phyloP scores from a whole-genome alignment of 805 yeast species.

The Starmerella cellae region DNA sequence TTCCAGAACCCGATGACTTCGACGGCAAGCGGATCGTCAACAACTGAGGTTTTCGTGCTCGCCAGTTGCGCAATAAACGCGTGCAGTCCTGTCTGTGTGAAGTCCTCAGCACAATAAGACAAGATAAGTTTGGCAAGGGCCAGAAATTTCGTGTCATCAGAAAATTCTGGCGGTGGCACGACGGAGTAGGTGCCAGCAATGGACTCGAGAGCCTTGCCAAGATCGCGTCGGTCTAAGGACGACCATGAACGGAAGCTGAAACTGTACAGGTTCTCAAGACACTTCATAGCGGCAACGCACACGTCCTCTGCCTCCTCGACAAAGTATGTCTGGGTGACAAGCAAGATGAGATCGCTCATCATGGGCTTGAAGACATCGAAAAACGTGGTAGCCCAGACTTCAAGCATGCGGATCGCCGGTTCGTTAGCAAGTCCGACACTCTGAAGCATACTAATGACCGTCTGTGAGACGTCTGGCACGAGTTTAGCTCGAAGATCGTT shows the following conservation, averaged over 20 bases:
- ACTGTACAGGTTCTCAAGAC: conserved; percentile 1
- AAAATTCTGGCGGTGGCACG: conserved; percentile 1
- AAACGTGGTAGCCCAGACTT: conserved; percentile 16
- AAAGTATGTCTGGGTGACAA: conserved; percentile 4
- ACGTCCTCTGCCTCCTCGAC: neutral
- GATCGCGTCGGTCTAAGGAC: neutral
- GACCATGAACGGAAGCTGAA: conserved; percentile 13
- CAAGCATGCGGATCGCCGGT: conserved; percentile 9
- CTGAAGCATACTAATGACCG: conserved; percentile 1
- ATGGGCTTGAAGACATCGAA: conserved; percentile 9
- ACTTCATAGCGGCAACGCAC: neutral
- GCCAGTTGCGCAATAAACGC: conserved; percentile 13
- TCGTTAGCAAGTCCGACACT: neutral
- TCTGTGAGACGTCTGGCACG: conserved; percentile 6
- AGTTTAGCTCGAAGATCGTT: conserved; percentile 12
- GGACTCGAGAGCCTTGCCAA: neutral
- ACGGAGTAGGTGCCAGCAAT: neutral
- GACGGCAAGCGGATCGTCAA: conserved; percentile 23
- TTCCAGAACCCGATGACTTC: conserved; percentile 29
- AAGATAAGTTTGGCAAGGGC: conserved; percentile 18
- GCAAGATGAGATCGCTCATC: conserved; percentile 6
- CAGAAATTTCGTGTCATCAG: conserved; percentile 10
- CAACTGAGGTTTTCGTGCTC: conserved; percentile 15
- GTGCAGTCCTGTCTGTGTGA: conserved; percentile 8
- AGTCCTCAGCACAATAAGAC: conserved; percentile 14